A percentile compares a stretch with the other conserved stretches of the same genome.
phyloP scores from a whole-genome alignment of 2,329 filamentous ascomycete species.

The Claviceps maximensis region DNA sequence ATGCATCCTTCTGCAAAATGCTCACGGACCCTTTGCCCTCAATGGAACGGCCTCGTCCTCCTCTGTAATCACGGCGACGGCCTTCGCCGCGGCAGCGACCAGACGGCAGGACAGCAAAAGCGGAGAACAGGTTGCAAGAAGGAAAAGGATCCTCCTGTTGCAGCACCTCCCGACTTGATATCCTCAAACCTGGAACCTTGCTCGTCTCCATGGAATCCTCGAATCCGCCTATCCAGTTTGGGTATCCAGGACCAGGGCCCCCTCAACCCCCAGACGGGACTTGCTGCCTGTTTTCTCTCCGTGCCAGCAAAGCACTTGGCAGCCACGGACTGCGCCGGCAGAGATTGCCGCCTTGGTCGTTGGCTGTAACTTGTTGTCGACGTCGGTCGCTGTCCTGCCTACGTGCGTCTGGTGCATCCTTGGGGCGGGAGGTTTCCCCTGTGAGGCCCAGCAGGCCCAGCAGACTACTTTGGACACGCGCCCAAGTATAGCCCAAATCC shows the following conservation, averaged over 20 bases:
- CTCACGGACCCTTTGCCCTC: background rate
- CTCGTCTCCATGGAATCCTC: slow-evolving; percentile 5
- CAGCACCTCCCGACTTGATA: slow-evolving; percentile 5
- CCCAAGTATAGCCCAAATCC: slow-evolving; percentile 6
- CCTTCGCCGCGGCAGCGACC: background rate
- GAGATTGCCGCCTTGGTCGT: background rate
- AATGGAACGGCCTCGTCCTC: background rate
- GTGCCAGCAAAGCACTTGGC: background rate
- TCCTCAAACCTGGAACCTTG: slow-evolving; percentile 7
- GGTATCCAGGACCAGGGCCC: slow-evolving; percentile 1
- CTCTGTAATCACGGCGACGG: background rate
- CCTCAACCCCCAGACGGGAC: slow-evolving; percentile 2
- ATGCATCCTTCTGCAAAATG: background rate
- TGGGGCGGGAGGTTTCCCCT: background rate
- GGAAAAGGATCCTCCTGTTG: background rate
- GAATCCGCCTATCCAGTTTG: slow-evolving; percentile 3
- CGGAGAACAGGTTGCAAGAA: background rate
- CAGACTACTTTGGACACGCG: background rate
- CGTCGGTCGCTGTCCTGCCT: background rate
- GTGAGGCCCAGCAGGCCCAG: background rate
- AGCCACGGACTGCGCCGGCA: background rate
- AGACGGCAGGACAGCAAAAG: background rate
- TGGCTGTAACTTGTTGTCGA: background rate
- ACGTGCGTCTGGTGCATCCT: background rate
- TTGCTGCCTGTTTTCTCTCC: background rate